These are phyloP conservation scores for Rhodamnia argentea DNA, from an alignment of 345 rosid genomes.

Conservation along the genomic window DNA sequence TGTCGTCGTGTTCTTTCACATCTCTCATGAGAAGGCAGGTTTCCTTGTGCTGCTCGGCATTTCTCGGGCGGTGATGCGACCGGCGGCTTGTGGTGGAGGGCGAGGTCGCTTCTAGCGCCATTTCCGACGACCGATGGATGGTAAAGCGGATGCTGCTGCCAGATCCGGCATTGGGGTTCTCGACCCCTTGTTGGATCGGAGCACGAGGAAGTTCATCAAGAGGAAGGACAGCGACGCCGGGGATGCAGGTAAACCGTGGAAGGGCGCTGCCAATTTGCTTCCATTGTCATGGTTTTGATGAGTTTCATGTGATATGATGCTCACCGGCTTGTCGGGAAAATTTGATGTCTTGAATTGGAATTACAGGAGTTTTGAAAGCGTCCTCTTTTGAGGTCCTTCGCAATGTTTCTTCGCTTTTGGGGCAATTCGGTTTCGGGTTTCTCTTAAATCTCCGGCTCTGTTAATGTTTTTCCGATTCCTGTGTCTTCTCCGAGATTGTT, in stretches of 20 bases:
- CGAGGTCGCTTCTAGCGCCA: background rate
- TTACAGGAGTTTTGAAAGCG: background rate
- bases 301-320: background rate
- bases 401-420: background rate
- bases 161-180: background rate
- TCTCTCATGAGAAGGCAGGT: background rate
- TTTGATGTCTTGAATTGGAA: background rate
- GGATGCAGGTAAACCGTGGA: slow-evolving; percentile 51
- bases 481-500: background rate
- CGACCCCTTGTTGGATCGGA: slow-evolving; percentile 1
- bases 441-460: background rate
- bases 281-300: background rate
- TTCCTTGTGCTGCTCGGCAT: background rate
- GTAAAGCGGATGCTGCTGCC: background rate
- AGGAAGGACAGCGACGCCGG: slow-evolving; percentile 96
- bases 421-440: background rate
- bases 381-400: background rate
- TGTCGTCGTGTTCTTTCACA: background rate
- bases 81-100: background rate
- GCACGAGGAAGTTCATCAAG: slow-evolving; percentile 40
- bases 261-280: background rate
- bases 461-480: background rate
- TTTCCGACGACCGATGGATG: background rate
- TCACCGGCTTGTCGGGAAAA: background rate
- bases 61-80: background rate